phyloP scores from a whole-genome alignment of 2,329 filamentous ascomycete genomes.

The Scortechinia acanthostroma region DNA sequence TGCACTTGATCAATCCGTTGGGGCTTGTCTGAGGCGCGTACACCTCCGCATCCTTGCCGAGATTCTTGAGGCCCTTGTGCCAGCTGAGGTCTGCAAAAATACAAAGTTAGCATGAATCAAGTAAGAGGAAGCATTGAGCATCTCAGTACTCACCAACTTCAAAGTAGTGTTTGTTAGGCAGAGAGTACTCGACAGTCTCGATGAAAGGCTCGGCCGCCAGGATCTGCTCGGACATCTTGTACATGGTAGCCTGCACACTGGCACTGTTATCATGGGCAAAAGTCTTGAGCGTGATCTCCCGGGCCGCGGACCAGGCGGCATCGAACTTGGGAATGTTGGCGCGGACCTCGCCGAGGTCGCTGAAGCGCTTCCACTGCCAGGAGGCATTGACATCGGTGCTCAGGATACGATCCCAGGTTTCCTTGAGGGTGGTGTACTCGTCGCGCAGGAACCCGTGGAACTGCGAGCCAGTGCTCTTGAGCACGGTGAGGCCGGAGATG shows the following conservation, averaged over 20 bases:
- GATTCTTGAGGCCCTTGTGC: constrained; percentile 94
- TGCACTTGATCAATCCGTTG: constrained; percentile 92
- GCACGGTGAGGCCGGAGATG: constrained; percentile 75
- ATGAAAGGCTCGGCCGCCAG: constrained; percentile 68
- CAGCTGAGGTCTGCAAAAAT: constrained; percentile 71
- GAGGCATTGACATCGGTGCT: constrained; percentile 83
- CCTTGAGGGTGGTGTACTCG: constrained; percentile 82
- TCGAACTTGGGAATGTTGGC: constrained; percentile 64
- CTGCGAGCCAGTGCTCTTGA: constrained; percentile 93
- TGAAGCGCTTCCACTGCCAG: constrained; percentile 79
- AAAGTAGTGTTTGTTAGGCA: constrained; percentile 99
- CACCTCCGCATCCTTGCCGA: constrained; percentile 88
- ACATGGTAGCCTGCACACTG: constrained; percentile 96
- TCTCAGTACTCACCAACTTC: constrained; percentile 72
- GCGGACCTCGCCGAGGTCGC: constrained; percentile 60
- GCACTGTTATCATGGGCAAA: constrained; percentile 88
- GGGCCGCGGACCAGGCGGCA: constrained; percentile 69
- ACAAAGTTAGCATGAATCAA: constrained; percentile 2
- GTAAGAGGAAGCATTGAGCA: background rate
- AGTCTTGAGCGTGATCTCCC: constrained; percentile 78
- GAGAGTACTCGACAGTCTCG: constrained; percentile 68
- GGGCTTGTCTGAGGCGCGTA: constrained; percentile 88
- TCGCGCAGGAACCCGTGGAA: constrained; percentile 93
- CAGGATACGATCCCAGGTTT: constrained; percentile 91
- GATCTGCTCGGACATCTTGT: constrained; percentile 91